These are phyloP conservation scores for Epichloe bromicola DNA, from an alignment of 2,329 filamentous ascomycete genomes.

Conservation along the genomic window DNA sequence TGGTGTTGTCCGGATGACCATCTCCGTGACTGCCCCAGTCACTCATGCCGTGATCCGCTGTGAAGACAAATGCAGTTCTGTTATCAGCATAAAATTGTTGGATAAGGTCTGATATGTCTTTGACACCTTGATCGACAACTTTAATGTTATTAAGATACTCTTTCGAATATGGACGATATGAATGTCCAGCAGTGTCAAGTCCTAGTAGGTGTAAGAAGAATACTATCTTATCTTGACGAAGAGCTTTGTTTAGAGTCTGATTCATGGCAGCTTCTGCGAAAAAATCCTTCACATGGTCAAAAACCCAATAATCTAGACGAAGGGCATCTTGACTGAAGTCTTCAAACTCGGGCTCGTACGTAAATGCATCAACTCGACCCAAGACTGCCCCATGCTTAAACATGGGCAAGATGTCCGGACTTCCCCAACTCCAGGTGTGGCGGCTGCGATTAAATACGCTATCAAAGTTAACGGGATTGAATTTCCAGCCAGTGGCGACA, in stretches of 20 bases:
- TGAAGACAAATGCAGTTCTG: slow-evolving; percentile 91
- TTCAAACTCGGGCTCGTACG: slow-evolving; percentile 72
- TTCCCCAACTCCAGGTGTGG: slow-evolving; percentile 99
- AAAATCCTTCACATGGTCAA: slow-evolving; percentile 79
- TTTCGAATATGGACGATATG: slow-evolving; percentile 78
- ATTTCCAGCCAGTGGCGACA: slow-evolving; percentile 94
- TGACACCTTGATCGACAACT: slow-evolving; percentile 79
- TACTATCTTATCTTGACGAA: slow-evolving; percentile 76
- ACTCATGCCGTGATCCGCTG: slow-evolving; percentile 97
- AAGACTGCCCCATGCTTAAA: slow-evolving; percentile 86
- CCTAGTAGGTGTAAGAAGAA: slow-evolving; percentile 94
- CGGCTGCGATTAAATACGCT: slow-evolving; percentile 94
- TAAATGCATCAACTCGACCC: slow-evolving; percentile 75
- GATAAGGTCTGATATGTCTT: slow-evolving; percentile 69
- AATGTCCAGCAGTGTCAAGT: slow-evolving; percentile 80
- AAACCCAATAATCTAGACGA: slow-evolving; percentile 84
- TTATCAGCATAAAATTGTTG: slow-evolving; percentile 75
- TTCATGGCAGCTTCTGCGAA: slow-evolving; percentile 73
- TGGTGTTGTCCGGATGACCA: slow-evolving; percentile 91
- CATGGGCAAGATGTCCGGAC: slow-evolving; percentile 94
- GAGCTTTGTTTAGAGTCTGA: slow-evolving; percentile 53
- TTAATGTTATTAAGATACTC: slow-evolving; percentile 94
- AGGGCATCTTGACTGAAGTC: slow-evolving; percentile 79
- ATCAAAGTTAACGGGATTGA: slow-evolving; percentile 97
- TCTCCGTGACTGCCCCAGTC: slow-evolving; percentile 99